Evolutionary conservation across 495 filamentous ascomycete genomes (phyloP), one percentile per base, ranked within the genome.

Genomic region (Haplographium delicatum): DNA sequence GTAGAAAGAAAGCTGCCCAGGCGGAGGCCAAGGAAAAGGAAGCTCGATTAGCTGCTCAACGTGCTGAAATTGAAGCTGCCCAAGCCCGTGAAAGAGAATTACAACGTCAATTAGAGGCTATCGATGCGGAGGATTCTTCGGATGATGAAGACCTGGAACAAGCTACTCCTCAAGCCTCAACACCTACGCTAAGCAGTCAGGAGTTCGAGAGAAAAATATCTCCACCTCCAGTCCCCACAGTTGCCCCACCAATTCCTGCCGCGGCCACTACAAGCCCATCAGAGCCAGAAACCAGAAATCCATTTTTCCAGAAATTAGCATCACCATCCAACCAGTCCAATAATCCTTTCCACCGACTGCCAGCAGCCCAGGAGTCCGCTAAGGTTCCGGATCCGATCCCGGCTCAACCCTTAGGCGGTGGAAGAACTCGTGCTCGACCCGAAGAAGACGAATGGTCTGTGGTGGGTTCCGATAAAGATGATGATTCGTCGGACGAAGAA

Each of bases 311-410:
- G 69, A 82, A 80, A 44, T 74, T 86, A 56, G 62, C 63, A 42
- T 60, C 67, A 33, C 59, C 68, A 30, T 65, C 71, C 8, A 61
- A 72, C 28, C 57, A 67, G 27, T 91, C 88, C 9, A 95, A 85
- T 27, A 98, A 98, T 60, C 93, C 93, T n/a, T 98, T 98, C 80
- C 89, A 93, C 67, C 87, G 90, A 42, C 79, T 30, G 89, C 88
- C 19, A 94, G 91, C 18, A 11, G 84, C 82, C 53, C 69, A 84
- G 40, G 51, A 62, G 19, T 7, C 30, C 27, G 22, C 44, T 2
- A 53, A 42, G 20, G 11, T 44, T 3, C 53, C 54, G 8, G 58
- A 55, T 24, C 56, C 61, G 10, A 43, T 61, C 16, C 19, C 28
- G 3, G 31, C 54, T 9, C 58, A 60, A 31, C 59, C 61, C 24